phyloP scores from a whole-genome alignment of 2,329 filamentous ascomycete genomes.

The Mycosphaerella sp. region DNA sequence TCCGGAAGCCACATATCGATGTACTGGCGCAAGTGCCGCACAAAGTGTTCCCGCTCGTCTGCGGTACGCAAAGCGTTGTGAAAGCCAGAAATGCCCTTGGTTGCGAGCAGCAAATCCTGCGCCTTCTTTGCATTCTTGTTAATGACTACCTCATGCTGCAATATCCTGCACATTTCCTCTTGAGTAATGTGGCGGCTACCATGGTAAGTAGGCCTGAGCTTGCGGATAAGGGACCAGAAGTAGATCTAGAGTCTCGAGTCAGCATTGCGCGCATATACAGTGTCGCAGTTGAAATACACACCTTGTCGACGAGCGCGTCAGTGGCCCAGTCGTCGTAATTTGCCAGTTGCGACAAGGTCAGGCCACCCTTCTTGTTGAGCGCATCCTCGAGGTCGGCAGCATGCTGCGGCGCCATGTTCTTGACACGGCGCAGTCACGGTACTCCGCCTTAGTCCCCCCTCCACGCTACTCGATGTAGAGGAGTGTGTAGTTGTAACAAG shows the following conservation, averaged over 20 bases:
- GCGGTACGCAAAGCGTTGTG: conserved; percentile 57
- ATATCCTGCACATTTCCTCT: conserved; percentile 54
- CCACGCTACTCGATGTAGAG: neutral
- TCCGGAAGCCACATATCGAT: conserved; percentile 88
- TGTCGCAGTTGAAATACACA: conserved; percentile 46
- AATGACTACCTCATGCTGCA: conserved; percentile 63
- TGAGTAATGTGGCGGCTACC: conserved; percentile 71
- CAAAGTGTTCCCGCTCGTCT: conserved; percentile 81
- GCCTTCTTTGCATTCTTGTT: conserved; percentile 65
- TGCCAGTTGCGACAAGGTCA: conserved; percentile 81
- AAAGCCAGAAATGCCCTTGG: conserved; percentile 70
- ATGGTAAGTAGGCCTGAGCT: conserved; percentile 83
- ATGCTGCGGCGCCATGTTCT: conserved; percentile 27
- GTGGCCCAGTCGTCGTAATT: conserved; percentile 95
- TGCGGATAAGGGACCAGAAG: conserved; percentile 95
- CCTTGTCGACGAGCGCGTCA: conserved; percentile 90
- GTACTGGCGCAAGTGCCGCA: conserved; percentile 79
- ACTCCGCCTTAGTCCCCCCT: too few species aligned
- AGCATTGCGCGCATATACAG: conserved; percentile 3
- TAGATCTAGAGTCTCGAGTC: conserved; percentile 57
- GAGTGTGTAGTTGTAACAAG: neutral
- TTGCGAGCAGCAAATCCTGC: conserved; percentile 64
- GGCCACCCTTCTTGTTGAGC: conserved; percentile 58
- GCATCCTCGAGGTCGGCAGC: conserved; percentile 39
- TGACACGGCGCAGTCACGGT: neutral